Percentiles rank a stretch among this genome's conserved stretches.
Evolutionary conservation across 257 asterid species (phyloP).

Genomic region (Coffea eugenioides): DNA sequence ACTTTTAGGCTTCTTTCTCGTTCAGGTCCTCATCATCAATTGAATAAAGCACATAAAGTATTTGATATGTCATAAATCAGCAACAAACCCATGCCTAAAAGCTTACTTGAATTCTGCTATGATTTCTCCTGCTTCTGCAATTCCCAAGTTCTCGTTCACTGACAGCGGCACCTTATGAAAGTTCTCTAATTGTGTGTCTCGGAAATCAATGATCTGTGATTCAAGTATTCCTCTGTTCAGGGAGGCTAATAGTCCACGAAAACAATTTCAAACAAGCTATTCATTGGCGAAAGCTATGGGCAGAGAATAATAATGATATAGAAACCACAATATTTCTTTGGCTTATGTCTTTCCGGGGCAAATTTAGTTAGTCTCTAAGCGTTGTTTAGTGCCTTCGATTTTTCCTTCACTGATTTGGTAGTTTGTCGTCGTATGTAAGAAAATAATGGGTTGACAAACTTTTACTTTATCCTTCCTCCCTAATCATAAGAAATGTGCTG

Average conservation of each 20-base stretch:
- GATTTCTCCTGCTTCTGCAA: conserved; percentile 31
- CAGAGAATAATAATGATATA: background rate
- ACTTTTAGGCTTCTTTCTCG: conserved; percentile 48
- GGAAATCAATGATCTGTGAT: conserved; percentile 40
- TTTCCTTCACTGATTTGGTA: no score
- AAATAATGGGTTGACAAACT: no score
- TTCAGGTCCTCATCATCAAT: conserved; percentile 38
- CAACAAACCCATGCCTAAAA: background rate
- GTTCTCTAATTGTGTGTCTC: conserved; percentile 45
- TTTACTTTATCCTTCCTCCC: no score
- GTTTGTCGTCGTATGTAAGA: no score
- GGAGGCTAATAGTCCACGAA: background rate
- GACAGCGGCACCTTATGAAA: conserved; percentile 40
- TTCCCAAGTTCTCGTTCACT: conserved; percentile 35
- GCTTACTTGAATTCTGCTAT: conserved; percentile 48
- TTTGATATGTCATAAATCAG: background rate
- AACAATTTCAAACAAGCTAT: background rate
- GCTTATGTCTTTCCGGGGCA: background rate
- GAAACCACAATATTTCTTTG: background rate
- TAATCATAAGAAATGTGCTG: no score
- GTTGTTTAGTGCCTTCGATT: no score
- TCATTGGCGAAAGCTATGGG: background rate
- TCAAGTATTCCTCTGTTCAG: background rate
- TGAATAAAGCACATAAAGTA: background rate
- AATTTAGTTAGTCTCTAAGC: no score